Evolutionary conservation across 371 early-diverging fungal species (phyloP), one percentile per base, ranked within the genome.

Genomic region (Actinomortierella wolfii): DNA sequence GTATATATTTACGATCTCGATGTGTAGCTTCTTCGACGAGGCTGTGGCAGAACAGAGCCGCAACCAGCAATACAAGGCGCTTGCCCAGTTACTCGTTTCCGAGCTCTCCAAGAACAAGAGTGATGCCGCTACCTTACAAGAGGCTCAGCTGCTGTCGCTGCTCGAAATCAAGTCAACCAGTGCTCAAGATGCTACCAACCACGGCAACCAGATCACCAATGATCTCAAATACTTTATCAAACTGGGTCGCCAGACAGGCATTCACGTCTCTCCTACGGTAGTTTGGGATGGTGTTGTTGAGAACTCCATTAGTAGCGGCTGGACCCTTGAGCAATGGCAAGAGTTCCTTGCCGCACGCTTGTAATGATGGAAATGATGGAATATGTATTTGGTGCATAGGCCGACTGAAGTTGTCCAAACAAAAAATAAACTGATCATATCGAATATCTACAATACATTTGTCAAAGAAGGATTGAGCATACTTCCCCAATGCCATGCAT

Each of bases 261-360:
- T 93, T 63, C 94, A 93, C 65, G 89, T 90, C 29, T 86, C 86
- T 34, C 94, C 94, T 2, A 91, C 94, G 1, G 86, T 88, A 3
- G 64, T 91, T 3, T 79, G 83, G 57, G 89, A 93, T 67, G 92
- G 93, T 9, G 48, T 90, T 24, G 77, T 78, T 11, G 90, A 92
- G 51, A 83, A 89, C 67, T 67, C 68, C 21, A 83, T 92, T 6
- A 88, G 89, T 18, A 86, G 87, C 46, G 73, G 87, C 14, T 93
- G 94, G 94, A 78, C 81, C 0, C 65, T 89, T 25, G 81, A 84
- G 9, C 81, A 89, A 73, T 93, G 91, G 90, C 64, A 84, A 58
- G 78, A 84, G 23, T 89, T 76, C 69, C 60, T 84, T n/a, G 50
- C 39, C 17, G 40, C 51, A 28, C 40, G 62, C 8, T 59, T 56